A percentile compares a stretch with the other conserved stretches of the same genome.
Conservation (phyloP, 140 eudicot genomes). For the Cichorium intybus region DNA sequence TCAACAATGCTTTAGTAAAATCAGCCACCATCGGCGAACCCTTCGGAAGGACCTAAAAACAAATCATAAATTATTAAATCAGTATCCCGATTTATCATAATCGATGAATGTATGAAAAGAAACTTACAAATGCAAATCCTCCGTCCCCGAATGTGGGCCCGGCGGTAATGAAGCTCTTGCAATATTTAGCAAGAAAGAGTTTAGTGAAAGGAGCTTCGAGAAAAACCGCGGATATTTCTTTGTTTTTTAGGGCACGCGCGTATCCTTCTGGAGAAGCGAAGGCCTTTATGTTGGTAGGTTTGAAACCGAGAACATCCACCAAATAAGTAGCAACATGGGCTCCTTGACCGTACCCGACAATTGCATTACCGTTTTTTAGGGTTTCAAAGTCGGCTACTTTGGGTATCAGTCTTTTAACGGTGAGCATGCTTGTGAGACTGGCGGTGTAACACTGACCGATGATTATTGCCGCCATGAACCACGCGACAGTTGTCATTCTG, state of each 20-base stretch:
- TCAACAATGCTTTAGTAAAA: constrained; percentile 39
- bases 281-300: constrained; percentile 11
- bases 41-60: constrained; percentile 41
- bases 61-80: neutral
- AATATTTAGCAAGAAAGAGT: constrained; percentile 50
- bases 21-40: constrained; percentile 39
- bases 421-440: constrained; percentile 56
- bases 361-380: constrained; percentile 22
- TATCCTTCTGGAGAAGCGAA: constrained; percentile 32
- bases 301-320: constrained; percentile 32
- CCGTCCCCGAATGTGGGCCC: constrained; percentile 45
- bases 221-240: constrained; percentile 39
- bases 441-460: constrained; percentile 55
- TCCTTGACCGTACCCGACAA: constrained; percentile 35
- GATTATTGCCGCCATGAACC: constrained; percentile 48
- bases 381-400: constrained; percentile 30
- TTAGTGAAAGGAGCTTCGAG: constrained; percentile 45
- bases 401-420: constrained; percentile 38
- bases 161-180: constrained; percentile 39
- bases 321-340: constrained; percentile 35
- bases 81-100: neutral
- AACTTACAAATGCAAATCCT: constrained; percentile 49
- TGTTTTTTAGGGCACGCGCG: constrained; percentile 21
- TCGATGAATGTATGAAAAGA: neutral
- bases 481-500: constrained; percentile 37